Percentiles rank a stretch among this genome's conserved stretches.
These are phyloP conservation scores for Musa itinerans DNA, from an alignment of 176 grass and related monocot species.

Conservation along the genomic window DNA sequence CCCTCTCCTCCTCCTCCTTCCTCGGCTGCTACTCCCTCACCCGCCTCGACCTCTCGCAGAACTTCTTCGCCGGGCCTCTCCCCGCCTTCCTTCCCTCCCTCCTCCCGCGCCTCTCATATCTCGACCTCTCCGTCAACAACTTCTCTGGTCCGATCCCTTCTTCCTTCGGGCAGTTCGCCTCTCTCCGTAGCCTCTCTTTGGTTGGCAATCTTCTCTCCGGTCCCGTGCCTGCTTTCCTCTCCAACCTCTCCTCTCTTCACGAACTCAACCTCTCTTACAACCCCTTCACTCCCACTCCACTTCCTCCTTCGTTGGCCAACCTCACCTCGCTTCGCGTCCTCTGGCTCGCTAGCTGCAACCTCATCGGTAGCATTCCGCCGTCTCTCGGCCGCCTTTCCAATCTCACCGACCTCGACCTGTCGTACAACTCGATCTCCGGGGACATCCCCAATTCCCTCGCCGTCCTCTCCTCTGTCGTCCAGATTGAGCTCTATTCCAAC, in stretches of 20 bases:
- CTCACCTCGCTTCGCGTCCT: slow-evolving; percentile 11
- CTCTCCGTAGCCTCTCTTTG: neutral
- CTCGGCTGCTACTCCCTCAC: slow-evolving; percentile 13
- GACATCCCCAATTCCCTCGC: slow-evolving; percentile 4
- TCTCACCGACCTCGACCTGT: slow-evolving; percentile 13
- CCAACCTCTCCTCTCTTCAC: neutral
- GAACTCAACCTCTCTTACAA: slow-evolving; percentile 22
- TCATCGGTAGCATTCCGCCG: slow-evolving; percentile 4
- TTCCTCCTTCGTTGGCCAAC: neutral
- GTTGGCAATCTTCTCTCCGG: slow-evolving; percentile 13
- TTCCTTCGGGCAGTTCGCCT: neutral
- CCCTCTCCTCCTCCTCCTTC: neutral
- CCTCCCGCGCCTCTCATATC: neutral
- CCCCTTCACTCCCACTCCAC: neutral
- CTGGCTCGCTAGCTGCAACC: slow-evolving; percentile 14
- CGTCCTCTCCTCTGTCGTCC: neutral
- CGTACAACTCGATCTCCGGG: slow-evolving; percentile 5
- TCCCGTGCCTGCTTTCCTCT: neutral
- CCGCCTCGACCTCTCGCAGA: slow-evolving; percentile 19
- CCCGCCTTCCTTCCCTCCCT: slow-evolving; percentile 2
- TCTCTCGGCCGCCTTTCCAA: slow-evolving; percentile 1
- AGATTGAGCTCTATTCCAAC: slow-evolving; percentile 12
- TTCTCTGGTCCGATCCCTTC: slow-evolving; percentile 1
- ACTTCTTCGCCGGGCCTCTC: neutral
- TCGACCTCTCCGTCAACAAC: slow-evolving; percentile 18